Percentiles rank a stretch among this genome's conserved stretches.
Evolutionary conservation across 106 monocot species (phyloP).

Genomic region (Cymbidium sinense): DNA sequence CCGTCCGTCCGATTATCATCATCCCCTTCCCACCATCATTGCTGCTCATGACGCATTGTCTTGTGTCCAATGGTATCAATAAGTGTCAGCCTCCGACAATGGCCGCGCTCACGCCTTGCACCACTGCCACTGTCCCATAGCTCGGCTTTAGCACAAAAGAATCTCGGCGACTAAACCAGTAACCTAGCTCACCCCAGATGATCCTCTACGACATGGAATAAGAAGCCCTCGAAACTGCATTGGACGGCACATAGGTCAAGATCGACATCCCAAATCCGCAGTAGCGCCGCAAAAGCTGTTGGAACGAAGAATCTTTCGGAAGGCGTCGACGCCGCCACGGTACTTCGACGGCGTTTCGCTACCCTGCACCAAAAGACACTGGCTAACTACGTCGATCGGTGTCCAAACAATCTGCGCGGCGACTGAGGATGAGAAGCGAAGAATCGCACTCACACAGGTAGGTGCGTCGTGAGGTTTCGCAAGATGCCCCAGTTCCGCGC

Average conservation of each 20-base stretch:
- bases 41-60: slow-evolving; percentile 68
- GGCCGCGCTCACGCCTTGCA: slow-evolving; percentile 24
- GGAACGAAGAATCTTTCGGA: too few species aligned
- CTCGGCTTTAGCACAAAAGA: neutral
- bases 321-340: slow-evolving; percentile 59
- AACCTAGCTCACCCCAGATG: slow-evolving; percentile 53
- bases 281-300: too few species aligned
- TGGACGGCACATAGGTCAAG: slow-evolving; percentile 76
- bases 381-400: too few species aligned
- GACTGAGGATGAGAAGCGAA: too few species aligned
- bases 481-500: too few species aligned
- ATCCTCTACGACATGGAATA: slow-evolving; percentile 57
- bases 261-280: too few species aligned
- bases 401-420: slow-evolving; percentile 93
- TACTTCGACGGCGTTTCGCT: slow-evolving; percentile 16
- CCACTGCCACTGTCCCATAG: slow-evolving; percentile 17
- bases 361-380: slow-evolving; percentile 72
- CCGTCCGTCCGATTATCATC: too few species aligned
- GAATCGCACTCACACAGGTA: too few species aligned
- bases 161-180: slow-evolving; percentile 3
- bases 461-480: too few species aligned
- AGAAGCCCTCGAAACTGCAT: slow-evolving; percentile 87
- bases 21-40: slow-evolving; percentile 4
- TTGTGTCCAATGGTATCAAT: slow-evolving; percentile 26
- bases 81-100: slow-evolving; percentile 13